Percentiles rank a stretch among this genome's conserved stretches.
These are phyloP conservation scores for Metrosideros polymorpha DNA, from an alignment of 441 rosid species.

Conservation along the genomic window DNA sequence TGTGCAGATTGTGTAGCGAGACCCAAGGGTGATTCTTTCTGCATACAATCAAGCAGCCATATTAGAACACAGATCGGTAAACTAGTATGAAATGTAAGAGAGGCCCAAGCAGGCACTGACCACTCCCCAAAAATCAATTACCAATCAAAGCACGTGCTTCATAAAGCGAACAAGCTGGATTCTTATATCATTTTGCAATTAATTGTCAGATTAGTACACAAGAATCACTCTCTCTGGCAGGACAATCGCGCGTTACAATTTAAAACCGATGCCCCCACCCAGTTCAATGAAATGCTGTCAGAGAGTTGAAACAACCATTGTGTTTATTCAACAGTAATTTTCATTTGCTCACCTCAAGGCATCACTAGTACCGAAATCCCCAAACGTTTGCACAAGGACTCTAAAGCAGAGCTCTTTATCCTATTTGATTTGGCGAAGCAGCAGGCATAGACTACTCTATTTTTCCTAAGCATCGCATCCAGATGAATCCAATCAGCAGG, in stretches of 20 bases:
- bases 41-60: constrained; percentile 8
- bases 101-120: background rate
- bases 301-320: background rate
- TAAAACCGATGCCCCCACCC: background rate
- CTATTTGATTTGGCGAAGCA: background rate
- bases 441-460: background rate
- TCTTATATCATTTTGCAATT: background rate
- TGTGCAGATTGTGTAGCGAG: constrained; percentile 84
- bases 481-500: background rate
- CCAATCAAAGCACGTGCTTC: background rate
- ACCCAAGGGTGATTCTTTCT: constrained; percentile 87
- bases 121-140: background rate
- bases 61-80: background rate
- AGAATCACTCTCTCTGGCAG: background rate
- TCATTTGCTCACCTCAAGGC: background rate
- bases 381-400: background rate
- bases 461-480: background rate
- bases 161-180: background rate
- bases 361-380: background rate
- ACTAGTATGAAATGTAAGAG: background rate
- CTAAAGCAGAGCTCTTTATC: background rate
- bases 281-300: background rate
- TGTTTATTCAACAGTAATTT: background rate
- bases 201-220: background rate
- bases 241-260: background rate